These are phyloP conservation scores for Shiraia bambusicola DNA, from an alignment of 2,329 filamentous ascomycete species.

Conservation along the genomic window DNA sequence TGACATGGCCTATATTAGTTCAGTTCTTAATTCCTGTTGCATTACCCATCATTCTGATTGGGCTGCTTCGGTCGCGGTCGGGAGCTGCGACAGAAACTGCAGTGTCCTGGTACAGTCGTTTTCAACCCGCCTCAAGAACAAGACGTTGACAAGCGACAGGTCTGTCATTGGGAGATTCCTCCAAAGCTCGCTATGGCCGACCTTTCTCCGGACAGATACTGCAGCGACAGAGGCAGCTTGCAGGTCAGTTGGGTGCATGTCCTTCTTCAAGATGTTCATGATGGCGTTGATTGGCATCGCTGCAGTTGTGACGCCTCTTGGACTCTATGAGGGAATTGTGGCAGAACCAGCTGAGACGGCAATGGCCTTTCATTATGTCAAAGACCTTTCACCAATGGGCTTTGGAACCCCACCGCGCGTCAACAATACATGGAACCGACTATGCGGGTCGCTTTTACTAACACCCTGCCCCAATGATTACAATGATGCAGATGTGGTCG, in stretches of 20 bases:
- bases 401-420: slow-evolving; percentile 44
- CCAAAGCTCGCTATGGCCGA: slow-evolving; percentile 47
- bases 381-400: slow-evolving; percentile 44
- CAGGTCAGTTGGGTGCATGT: slow-evolving; percentile 20
- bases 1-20: slow-evolving; percentile 6
- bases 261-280: slow-evolving; percentile 10
- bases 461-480: slow-evolving; percentile 18
- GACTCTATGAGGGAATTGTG: slow-evolving; percentile 47
- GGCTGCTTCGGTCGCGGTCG: slow-evolving; percentile 4
- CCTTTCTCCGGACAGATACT: slow-evolving; percentile 45
- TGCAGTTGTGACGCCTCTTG: slow-evolving; percentile 51
- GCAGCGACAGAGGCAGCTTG: slow-evolving; percentile 31
- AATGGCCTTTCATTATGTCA: slow-evolving; percentile 42
- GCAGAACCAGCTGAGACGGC: slow-evolving; percentile 12
- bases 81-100: slow-evolving; percentile 5
- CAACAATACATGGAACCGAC: slow-evolving; percentile 35
- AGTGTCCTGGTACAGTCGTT: slow-evolving; percentile 33
- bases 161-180: slow-evolving; percentile 38
- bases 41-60: slow-evolving; percentile 9
- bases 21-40: slow-evolving; percentile 9
- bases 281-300: slow-evolving; percentile 43
- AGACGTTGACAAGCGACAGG: slow-evolving; percentile 31
- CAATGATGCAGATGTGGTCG: slow-evolving; percentile 3
- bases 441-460: slow-evolving; percentile 25
- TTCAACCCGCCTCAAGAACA: not conserved